phyloP scores from a whole-genome alignment of 768 basidiomycete genomes.

The Macrocybe gigantea region DNA sequence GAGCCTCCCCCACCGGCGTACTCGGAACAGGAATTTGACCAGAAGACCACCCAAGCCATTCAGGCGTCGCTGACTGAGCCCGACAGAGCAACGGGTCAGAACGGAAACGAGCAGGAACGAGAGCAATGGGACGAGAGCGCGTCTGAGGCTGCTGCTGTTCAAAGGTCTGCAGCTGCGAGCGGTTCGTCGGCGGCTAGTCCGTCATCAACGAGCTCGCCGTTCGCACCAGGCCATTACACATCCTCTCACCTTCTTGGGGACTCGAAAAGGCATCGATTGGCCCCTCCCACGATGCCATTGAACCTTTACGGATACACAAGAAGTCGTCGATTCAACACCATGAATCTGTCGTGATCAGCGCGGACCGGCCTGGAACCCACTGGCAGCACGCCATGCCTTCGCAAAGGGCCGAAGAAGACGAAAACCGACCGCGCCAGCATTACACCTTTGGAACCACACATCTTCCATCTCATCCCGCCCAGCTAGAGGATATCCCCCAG shows the following conservation, averaged over 20 bases:
- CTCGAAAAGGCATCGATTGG: conserved; percentile 2
- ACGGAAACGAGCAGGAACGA: conserved; percentile 26
- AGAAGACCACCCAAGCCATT: conserved; percentile 39
- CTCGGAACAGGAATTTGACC: conserved; percentile 46
- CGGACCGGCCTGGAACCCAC: too few species aligned
- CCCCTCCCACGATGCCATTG: conserved; percentile 12
- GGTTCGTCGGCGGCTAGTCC: background rate
- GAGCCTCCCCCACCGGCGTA: conserved; percentile 39
- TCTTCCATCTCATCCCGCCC: background rate
- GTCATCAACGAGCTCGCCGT: background rate
- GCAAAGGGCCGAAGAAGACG: too few species aligned
- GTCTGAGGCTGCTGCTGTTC: conserved; percentile 23
- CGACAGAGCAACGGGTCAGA: conserved; percentile 4
- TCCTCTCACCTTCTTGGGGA: conserved; percentile 2
- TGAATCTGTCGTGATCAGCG: too few species aligned
- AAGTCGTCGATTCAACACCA: conserved; percentile 3
- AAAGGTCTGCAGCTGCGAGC: background rate
- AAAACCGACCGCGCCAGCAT: too few species aligned
- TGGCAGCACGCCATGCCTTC: too few species aligned
- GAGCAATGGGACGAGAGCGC: conserved; percentile 42
- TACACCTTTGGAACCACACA: too few species aligned
- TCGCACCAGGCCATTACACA: background rate
- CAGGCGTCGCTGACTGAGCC: conserved; percentile 30
- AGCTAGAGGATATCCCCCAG: conserved; percentile 5
- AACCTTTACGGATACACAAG: conserved; percentile 32